Base-by-base conservation (phyloP, 2,329 filamentous ascomycete species). In the Escovopsis sp. region DNA sequence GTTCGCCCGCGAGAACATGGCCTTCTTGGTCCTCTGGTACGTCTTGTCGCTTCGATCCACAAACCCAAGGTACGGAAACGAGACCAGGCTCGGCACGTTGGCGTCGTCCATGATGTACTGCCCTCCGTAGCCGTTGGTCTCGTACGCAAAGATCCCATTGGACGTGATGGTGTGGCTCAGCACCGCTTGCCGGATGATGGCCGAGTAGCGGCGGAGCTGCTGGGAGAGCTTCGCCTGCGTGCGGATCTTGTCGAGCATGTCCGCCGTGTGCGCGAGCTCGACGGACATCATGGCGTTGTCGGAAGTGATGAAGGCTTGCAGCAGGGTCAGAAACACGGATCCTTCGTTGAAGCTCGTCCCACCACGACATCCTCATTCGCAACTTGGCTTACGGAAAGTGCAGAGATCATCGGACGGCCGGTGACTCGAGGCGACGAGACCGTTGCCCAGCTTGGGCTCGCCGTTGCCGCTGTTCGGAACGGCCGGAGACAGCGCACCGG, bases 381-480 rank as follows among this genome's bases (percentile, higher is more conserved):
- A n/a, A n/a, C n/a, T n/a, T n/a, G n/a, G n/a, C 46, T 34, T 31
- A 49, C 46, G 47, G 43, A 85, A 75, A 35, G 83, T 84, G 2
- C 79, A 83, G 7, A 83, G 73, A 52, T 93, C 85, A 53, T 92
- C 85, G 37, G 79, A 85, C 0, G 85, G 85, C 1, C 85, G 70
- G 60, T 90, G 90, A 2, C 82, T 81, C 35, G 77, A 83, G 36
- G 83, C 72, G 31, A 90, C 71, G 37, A 92, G 69, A 0, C 81
- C 82, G 2, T 84, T 88, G 25, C 70, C 72, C 39, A 74, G 76
- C 11, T 87, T 66, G 0, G 85, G 85, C 49, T 88, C 88, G 14
- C 83, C 84, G 35, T 79, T 66, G 7, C 85, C 85, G 18, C 63
- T 62, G 36, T 92, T 75, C 41, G 66, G 72, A 8, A 92, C 46